Evolutionary conservation across 257 asterid species (phyloP), one percentile per base, ranked within the genome.

Genomic region (Solanum bukasovii): DNA sequence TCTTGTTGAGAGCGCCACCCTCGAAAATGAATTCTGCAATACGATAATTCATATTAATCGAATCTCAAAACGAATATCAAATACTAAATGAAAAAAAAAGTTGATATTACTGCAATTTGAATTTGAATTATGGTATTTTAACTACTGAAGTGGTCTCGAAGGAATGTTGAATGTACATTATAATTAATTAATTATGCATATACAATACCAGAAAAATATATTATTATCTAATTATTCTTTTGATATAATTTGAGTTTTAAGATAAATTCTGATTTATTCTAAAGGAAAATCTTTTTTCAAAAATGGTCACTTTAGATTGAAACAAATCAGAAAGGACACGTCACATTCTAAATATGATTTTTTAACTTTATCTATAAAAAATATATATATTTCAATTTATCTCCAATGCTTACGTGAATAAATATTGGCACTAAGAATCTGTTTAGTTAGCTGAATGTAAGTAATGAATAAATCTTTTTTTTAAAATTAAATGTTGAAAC

Each of bases 11-110:
- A 59, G 25, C 23, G 1, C 5, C 2, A 11, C 1, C 6, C 25
- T n/a, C 0, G 0, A 25, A 11, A 67, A 67, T 67, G 0, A 67
- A 25, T 1, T 10, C 0, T 12, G 7, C 18, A 12, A 12, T 25
- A 25, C 1, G 20, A 0, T 1, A 67, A 12, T 25, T 10, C 8
- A 65, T 4, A 65, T 63, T 63, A 63, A 63, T 63, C 3, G 3
- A 2, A 8, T 11, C 2, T 5, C 1, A 67, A 11, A 25, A 65
- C 0, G 0, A 25, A 5, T 11, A 65, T 25, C 2, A 10, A 5
- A 65, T 5, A 25, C 3, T 0, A 1, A 65, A 6, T 16, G 0
- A 52, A 18, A 65, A 67, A 67, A 3, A 1, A 25, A 25, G 4
- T 5, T 67, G 16, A 29, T 68, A 11, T 68, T 13, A 67, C 12